phyloP scores from a whole-genome alignment of 139 green algal genomes.

The Nannochloris sp. region DNA sequence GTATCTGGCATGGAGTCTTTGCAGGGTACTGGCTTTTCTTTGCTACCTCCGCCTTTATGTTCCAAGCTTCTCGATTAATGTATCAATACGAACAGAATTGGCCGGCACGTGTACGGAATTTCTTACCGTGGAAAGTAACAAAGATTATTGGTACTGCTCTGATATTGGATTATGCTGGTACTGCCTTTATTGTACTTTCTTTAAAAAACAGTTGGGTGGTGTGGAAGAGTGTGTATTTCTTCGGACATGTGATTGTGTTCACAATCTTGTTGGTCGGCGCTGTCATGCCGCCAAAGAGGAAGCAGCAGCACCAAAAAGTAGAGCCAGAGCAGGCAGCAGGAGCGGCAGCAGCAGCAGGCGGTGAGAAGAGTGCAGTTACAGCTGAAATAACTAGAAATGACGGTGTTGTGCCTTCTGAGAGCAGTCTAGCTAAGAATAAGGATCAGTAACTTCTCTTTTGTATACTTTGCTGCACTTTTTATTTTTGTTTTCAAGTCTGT shows the following conservation, averaged over 20 bases:
- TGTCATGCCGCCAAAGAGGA: conserved; percentile 18
- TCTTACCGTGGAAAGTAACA: conserved; percentile 10
- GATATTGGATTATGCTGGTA: conserved; percentile 38
- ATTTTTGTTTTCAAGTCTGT: background rate
- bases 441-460: background rate
- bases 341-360: background rate
- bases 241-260: conserved; percentile 29
- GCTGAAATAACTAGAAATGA: too few species aligned
- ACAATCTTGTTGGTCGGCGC: conserved; percentile 24
- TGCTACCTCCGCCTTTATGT: conserved; percentile 30
- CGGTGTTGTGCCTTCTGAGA: too few species aligned
- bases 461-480: background rate
- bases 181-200: conserved; percentile 41
- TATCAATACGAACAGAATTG: conserved; percentile 36
- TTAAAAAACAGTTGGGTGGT: conserved; percentile 13
- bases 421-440: background rate
- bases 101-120: background rate
- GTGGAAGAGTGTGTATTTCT: conserved; percentile 38
- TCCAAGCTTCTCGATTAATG: conserved; percentile 26
- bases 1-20: conserved; percentile 76
- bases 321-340: background rate
- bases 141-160: conserved; percentile 34
- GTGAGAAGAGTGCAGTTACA: background rate
- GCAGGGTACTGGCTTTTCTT: conserved; percentile 50
- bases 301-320: background rate